Percentiles rank a stretch among this genome's conserved stretches.
Conservation (phyloP, 2,329 filamentous ascomycete species). For the Emmonsiellopsis sp. region DNA sequence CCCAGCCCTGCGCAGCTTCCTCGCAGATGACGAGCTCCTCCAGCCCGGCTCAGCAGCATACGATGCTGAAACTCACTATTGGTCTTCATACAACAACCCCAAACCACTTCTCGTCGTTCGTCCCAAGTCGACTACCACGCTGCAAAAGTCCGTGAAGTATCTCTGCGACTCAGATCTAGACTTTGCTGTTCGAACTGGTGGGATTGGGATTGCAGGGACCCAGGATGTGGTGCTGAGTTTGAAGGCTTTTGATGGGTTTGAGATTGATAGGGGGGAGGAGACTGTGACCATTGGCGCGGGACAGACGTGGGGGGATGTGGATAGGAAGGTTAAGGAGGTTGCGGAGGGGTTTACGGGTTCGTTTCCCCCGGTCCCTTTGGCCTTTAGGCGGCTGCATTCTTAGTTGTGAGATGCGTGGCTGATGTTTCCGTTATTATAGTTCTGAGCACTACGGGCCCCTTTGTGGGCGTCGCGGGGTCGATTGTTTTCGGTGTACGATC, state of each 20-base stretch:
- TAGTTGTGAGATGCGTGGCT: background rate
- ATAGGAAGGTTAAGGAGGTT: constrained; percentile 24
- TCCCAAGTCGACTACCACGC: constrained; percentile 20
- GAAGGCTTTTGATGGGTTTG: constrained; percentile 28
- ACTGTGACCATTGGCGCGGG: constrained; percentile 28
- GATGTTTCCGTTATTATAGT: constrained; percentile 10
- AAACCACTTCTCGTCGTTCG: constrained; percentile 26
- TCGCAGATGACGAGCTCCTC: constrained; percentile 17
- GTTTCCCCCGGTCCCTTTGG: background rate
- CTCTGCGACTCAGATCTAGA: constrained; percentile 27
- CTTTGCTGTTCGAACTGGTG: constrained; percentile 29
- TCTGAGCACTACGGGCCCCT: constrained; percentile 27
- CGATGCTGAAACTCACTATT: constrained; percentile 17
- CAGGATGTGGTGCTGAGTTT: constrained; percentile 30
- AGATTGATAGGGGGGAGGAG: constrained; percentile 23
- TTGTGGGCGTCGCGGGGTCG: constrained; percentile 32
- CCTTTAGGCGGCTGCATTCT: background rate
- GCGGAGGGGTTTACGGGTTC: constrained; percentile 26
- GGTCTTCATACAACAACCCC: constrained; percentile 25
- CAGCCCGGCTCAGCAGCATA: constrained; percentile 15
- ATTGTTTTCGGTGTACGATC: constrained; percentile 30
- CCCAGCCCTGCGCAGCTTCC: background rate
- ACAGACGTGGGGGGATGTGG: constrained; percentile 29
- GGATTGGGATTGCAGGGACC: constrained; percentile 28
- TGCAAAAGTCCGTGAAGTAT: constrained; percentile 24